These are phyloP conservation scores for rapeseed (Brassica napus) DNA, from an alignment of 345 rosid species.

Conservation along the genomic window Da-Ae NC_063441.1:18076501-18077000, in stretches of 20 bases:
- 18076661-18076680: slow-evolving; percentile 29
- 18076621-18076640: slow-evolving; percentile 40
- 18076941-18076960: slow-evolving; percentile 31
- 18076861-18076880: not conserved
- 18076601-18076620: slow-evolving; percentile 39
- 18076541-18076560: slow-evolving; percentile 45
- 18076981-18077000: slow-evolving; percentile 63
- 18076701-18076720: slow-evolving; percentile 49
- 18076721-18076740: slow-evolving; percentile 55
- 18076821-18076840: slow-evolving; percentile 36
- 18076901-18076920: slow-evolving; percentile 3
- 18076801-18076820: slow-evolving; percentile 42
- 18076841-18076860: slow-evolving; percentile 52
- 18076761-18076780: slow-evolving; percentile 40
- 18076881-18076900: not conserved
- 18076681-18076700: slow-evolving; percentile 42
- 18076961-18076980: slow-evolving; percentile 47
- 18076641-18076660: slow-evolving; percentile 37
- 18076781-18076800: slow-evolving; percentile 63
- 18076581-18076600: slow-evolving; percentile 31
- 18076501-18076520: slow-evolving; percentile 22
- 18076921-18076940: slow-evolving; percentile 59
- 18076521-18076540: slow-evolving; percentile 34
- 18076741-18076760: slow-evolving; percentile 24
- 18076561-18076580: slow-evolving; percentile 44